A percentile compares a stretch with the other conserved stretches of the same genome.
These are phyloP conservation scores for Dendryphion nanum DNA, from an alignment of 2,329 filamentous ascomycete genomes.

Conservation along the genomic window DNA sequence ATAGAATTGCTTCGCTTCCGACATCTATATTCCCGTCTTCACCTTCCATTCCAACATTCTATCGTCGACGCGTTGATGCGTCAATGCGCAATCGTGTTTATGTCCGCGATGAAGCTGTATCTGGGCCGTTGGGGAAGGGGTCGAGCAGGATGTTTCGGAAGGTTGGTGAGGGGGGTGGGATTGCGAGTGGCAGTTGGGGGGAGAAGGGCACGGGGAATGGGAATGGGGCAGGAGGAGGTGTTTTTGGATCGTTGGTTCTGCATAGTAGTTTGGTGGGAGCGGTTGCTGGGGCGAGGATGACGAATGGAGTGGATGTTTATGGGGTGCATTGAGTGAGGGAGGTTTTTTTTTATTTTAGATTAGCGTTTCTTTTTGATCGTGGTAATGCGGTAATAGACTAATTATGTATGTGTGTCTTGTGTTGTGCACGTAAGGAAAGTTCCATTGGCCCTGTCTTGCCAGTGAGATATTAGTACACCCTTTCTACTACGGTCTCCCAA, in stretches of 20 bases:
- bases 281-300: constrained; percentile 15
- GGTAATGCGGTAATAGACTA: no score
- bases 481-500: no score
- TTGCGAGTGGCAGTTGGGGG: constrained; percentile 9
- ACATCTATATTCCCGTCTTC: not conserved
- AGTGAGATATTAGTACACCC: no score
- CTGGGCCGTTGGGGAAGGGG: constrained; percentile 11
- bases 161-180: constrained; percentile 10
- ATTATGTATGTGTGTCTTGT: no score
- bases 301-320: constrained; percentile 25
- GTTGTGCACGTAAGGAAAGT: no score
- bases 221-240: constrained; percentile 12
- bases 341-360: no score
- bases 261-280: constrained; percentile 19
- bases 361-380: no score
- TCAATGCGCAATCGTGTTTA: constrained; percentile 25
- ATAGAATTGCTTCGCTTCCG: not conserved
- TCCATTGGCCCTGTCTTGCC: no score
- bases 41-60: constrained; percentile 12
- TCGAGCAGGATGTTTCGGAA: constrained; percentile 16
- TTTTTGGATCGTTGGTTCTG: constrained; percentile 21
- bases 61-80: constrained; percentile 20
- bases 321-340: constrained; percentile 11
- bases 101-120: constrained; percentile 8
- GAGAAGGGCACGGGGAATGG: constrained; percentile 16